Conservation (phyloP, 495 filamentous ascomycete species). For the Neurospora sublineolata region DNA sequence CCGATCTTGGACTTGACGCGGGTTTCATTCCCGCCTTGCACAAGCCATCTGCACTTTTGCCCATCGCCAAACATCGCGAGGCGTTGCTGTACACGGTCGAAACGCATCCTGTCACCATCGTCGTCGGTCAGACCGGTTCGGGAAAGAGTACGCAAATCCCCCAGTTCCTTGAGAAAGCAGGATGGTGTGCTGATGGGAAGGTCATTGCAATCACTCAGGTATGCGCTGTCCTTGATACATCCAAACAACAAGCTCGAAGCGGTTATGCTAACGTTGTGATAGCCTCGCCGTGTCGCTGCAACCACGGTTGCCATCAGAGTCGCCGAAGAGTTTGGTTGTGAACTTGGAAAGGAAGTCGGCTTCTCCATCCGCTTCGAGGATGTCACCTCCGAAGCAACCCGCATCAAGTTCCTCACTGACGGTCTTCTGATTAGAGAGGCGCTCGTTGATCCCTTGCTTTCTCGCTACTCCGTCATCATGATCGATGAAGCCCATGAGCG, state of each 20-base stretch:
- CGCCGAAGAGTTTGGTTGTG: constrained; percentile 84
- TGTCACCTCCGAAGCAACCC: constrained; percentile 73
- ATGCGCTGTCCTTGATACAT: constrained; percentile 12
- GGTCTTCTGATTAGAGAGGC: constrained; percentile 90
- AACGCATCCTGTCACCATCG: constrained; percentile 67
- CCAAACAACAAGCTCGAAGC: neutral
- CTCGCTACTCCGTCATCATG: constrained; percentile 94
- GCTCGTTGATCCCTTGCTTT: constrained; percentile 82
- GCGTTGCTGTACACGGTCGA: constrained; percentile 67
- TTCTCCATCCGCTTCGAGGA: constrained; percentile 97
- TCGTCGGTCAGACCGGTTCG: constrained; percentile 82
- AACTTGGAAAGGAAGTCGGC: constrained; percentile 87
- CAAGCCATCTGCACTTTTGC: constrained; percentile 64
- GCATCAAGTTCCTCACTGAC: constrained; percentile 95
- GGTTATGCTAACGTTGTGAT: constrained; percentile 10
- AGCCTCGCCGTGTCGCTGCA: constrained; percentile 88
- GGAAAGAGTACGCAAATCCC: constrained; percentile 87
- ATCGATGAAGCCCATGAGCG: constrained; percentile 97
- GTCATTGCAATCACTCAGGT: constrained; percentile 87
- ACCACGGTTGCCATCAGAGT: constrained; percentile 86
- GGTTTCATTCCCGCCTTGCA: constrained; percentile 66
- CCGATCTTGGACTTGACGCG: constrained; percentile 48
- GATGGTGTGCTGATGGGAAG: constrained; percentile 77
- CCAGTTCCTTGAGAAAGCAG: constrained; percentile 75
- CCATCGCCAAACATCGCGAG: constrained; percentile 65